Base-by-base conservation (phyloP, 2,329 filamentous ascomycete species). In the Cryphonectria parasitica region DNA sequence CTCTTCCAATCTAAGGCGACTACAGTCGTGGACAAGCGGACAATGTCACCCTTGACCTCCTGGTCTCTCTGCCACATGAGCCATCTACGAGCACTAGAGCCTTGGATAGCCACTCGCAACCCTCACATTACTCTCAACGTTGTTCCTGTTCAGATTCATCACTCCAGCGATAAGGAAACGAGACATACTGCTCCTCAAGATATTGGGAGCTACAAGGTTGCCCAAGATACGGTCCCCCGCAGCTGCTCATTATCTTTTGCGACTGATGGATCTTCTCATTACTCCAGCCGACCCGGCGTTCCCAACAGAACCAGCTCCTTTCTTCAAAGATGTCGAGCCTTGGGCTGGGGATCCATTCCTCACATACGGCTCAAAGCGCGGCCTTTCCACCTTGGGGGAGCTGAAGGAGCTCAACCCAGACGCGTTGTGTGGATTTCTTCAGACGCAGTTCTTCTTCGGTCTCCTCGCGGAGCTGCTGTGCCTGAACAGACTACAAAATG, bases 401-500 rank as follows among this genome's bases (percentile, higher is more conserved):
- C 58, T 74, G 11, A 70, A 77, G 64, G 71, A 76, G 2, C 74
- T 75, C 3, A 72, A 75, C 10, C 58, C 72, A 10, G 69, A 70
- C 3, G 75, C 77, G 15, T 67, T 76, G 13, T 71, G 78, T 45
- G 67, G 74, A 0, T 78, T 79, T 58, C 63, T 78, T 19, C 79
- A 80, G 66, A 79, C 76, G 8, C 80, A 79, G 78, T 72, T 81
- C 10, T 80, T 75, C 65, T 79, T 80, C 69, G 79, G 79, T 0
- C 70, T 78, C 4, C 41, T 78, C 22, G 74, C 76, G 6, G 79
- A 81, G 66, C 74, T 78, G 39, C 52, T 79, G 3, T 74, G 75
- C 31, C 65, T 77, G 3, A 78, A 78, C 61, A 75, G 76, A 65
- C 66, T 72, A 0, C 61, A 63, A 2, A 66, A 72, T 6, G 75